These are phyloP conservation scores for Kluyveromyces aestuarii DNA, from an alignment of 805 yeast species.

Conservation along the genomic window DNA sequence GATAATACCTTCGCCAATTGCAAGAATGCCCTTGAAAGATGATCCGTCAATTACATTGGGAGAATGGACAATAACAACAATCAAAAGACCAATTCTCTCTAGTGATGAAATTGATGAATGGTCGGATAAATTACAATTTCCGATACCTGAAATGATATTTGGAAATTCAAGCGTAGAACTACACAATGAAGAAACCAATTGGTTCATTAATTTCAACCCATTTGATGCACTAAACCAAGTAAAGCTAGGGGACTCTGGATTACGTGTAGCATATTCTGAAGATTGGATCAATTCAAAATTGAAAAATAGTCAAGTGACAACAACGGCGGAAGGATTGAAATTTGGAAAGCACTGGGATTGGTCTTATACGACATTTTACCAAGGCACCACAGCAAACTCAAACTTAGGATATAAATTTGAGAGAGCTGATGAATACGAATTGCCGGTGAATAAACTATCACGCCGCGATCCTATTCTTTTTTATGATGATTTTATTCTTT, in stretches of 20 bases:
- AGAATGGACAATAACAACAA: slow-evolving; percentile 69
- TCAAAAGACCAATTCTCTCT: slow-evolving; percentile 67
- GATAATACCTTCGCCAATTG: slow-evolving; percentile 68
- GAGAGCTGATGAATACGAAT: slow-evolving; percentile 28
- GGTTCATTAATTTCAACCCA: slow-evolving; percentile 59
- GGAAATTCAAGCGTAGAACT: slow-evolving; percentile 68
- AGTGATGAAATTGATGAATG: slow-evolving; percentile 63
- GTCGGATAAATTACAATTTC: slow-evolving; percentile 53
- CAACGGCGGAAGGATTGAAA: slow-evolving; percentile 39
- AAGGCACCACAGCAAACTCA: slow-evolving; percentile 39
- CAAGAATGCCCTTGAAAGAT: slow-evolving; percentile 54
- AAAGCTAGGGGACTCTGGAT: slow-evolving; percentile 38
- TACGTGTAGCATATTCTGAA: slow-evolving; percentile 77
- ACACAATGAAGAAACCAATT: slow-evolving; percentile 31
- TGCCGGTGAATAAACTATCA: slow-evolving; percentile 65
- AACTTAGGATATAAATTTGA: slow-evolving; percentile 6
- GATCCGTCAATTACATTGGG: slow-evolving; percentile 60
- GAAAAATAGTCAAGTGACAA: slow-evolving; percentile 22
- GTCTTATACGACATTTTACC: slow-evolving; percentile 82
- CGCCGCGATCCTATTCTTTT: slow-evolving; percentile 79
- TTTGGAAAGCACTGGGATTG: slow-evolving; percentile 86
- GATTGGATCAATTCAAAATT: slow-evolving; percentile 58
- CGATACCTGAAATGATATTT: slow-evolving; percentile 96
- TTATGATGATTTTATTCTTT: slow-evolving; percentile 80
- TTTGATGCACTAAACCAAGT: slow-evolving; percentile 59